Evolutionary conservation across 2,329 filamentous ascomycete genomes (phyloP), one percentile per base, ranked within the genome.

Genomic region (Rhynchosporium secalis): DNA sequence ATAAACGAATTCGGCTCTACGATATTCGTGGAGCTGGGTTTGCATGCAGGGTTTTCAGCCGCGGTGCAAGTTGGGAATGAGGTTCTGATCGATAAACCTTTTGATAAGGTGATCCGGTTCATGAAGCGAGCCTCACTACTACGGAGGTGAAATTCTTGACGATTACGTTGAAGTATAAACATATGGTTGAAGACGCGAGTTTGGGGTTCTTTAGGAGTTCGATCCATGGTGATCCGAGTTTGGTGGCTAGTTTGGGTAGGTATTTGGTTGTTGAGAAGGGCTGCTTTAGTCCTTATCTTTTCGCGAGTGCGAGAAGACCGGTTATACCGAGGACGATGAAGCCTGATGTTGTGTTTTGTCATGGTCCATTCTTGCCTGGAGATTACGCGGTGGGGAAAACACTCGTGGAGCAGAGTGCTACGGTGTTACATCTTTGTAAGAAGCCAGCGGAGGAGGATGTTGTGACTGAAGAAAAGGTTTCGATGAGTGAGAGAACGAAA

Each of bases 241-340:
- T 64, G 26, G 59, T 64, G 56, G 62, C 62, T 29, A 64, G 58
- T 28, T 55, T 64, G n/a, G 36, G 58, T 40, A 58, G 59, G 46
- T 64, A 64, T 26, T 48, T 64, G 7, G 62, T 59, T 6, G 62
- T 64, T 29, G 54, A 61, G 46, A 64, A 64, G 33, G 62, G 62
- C 1, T 64, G 62, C 59, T 64, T 64, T 20, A 64, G 58, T 46
- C 62, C 62, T 1, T 64, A 64, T 56, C 28, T 64, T n/a, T 64
- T 64, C 56, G 62, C 62, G 31, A 64, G 62, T 43, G 62, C 55
- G 36, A 64, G 62, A 54, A 61, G 62, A 43, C 62, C 62, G 28
- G 31, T 64, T 15, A 64, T 64, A 61, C 62, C 62, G 2, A 59
- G 62, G 58, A 56, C 58, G 15, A 62, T 64, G 62, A 64, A 61